Percentiles rank a stretch among this genome's conserved stretches.
phyloP scores from a whole-genome alignment of 2,329 filamentous ascomycete genomes.

The Metarhizium anisopliae region DNA sequence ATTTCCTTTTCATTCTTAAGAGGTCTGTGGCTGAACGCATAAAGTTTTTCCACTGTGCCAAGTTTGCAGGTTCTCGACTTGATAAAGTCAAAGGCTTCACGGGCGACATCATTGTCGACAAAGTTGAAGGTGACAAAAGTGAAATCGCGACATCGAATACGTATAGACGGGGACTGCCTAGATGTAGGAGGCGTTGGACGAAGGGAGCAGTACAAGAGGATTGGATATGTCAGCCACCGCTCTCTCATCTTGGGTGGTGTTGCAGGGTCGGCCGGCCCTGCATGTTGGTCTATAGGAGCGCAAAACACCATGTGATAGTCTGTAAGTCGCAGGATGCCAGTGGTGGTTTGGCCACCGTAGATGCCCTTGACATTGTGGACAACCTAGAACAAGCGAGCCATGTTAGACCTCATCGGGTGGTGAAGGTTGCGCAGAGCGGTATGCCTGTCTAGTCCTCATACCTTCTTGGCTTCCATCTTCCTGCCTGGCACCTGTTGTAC shows the following conservation, averaged over 20 bases:
- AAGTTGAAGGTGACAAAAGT: constrained; percentile 91
- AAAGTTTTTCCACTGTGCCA: constrained; percentile 76
- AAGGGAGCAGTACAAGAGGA: constrained; percentile 73
- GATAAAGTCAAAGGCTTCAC: constrained; percentile 83
- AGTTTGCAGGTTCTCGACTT: constrained; percentile 72
- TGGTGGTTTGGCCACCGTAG: constrained; percentile 46
- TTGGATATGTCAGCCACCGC: constrained; percentile 90
- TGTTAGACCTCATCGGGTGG: not conserved
- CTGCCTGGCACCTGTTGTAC: not conserved
- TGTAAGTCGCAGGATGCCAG: constrained; percentile 50
- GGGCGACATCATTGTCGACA: constrained; percentile 59
- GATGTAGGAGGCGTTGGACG: constrained; percentile 63
- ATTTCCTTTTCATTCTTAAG: constrained; percentile 63
- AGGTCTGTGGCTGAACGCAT: constrained; percentile 80
- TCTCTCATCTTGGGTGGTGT: constrained; percentile 42
- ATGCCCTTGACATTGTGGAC: constrained; percentile 53
- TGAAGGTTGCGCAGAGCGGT: not conserved
- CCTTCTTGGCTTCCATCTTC: constrained; percentile 34
- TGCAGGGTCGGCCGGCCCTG: constrained; percentile 11
- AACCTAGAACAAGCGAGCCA: constrained; percentile 22
- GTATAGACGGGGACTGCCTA: constrained; percentile 69
- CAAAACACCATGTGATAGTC: constrained; percentile 53
- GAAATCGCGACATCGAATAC: constrained; percentile 86
- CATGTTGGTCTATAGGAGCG: constrained; percentile 28
- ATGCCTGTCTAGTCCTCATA: constrained; percentile 12